Evolutionary conservation across 78 protist genomes (phyloP).

Genomic region (Paulinella micropora): DNA sequence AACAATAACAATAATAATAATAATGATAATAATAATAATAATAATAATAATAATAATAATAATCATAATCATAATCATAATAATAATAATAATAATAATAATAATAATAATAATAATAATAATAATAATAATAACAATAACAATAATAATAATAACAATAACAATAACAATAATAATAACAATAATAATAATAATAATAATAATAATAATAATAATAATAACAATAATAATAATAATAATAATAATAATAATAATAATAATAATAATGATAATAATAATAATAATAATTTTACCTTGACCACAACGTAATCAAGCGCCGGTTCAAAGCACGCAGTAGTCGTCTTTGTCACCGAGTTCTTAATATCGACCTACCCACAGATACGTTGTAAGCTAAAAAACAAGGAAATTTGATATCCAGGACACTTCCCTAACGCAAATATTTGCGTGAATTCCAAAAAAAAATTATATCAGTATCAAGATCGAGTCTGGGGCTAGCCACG

Average conservation of each 20-base stretch:
- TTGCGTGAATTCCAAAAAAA: too few species aligned
- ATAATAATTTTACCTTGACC: slow-evolving; percentile 37
- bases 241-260: neutral
- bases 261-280: neutral
- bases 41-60: too few species aligned
- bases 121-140: neutral
- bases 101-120: neutral
- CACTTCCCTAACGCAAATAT: too few species aligned
- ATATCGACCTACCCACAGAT: too few species aligned
- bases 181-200: neutral
- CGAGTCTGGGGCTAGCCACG: too few species aligned
- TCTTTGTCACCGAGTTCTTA: slow-evolving; percentile 64
- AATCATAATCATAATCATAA: too few species aligned
- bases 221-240: neutral
- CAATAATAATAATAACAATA: neutral
- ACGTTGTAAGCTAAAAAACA: too few species aligned
- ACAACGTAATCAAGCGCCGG: slow-evolving; percentile 88
- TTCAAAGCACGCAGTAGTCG: slow-evolving; percentile 85
- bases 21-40: neutral
- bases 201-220: neutral
- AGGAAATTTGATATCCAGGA: too few species aligned
- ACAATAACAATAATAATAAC: neutral
- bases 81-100: too few species aligned
- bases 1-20: neutral
- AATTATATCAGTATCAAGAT: too few species aligned